phyloP scores from a whole-genome alignment of 1,284 basidiomycete species.

The Pterulicium gracile region DNA sequence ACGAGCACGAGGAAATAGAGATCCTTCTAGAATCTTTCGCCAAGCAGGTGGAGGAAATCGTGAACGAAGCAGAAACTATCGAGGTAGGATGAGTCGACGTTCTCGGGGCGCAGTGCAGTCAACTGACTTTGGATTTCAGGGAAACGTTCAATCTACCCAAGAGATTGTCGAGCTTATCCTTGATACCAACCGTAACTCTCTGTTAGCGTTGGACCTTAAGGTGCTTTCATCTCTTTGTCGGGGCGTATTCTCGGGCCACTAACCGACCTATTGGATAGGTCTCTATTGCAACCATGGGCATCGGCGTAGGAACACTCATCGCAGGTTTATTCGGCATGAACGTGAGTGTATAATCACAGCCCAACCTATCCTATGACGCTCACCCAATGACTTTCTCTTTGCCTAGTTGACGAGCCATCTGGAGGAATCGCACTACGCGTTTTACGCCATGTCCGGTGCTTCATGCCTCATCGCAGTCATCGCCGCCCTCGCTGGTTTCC shows the following conservation, averaged over 20 bases:
- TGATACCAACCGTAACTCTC: constrained; percentile 90
- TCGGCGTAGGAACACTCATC: constrained; percentile 86
- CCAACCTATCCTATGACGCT: too few species aligned
- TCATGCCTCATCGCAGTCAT: constrained; percentile 42
- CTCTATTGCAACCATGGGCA: constrained; percentile 90
- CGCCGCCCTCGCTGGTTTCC: constrained; percentile 50
- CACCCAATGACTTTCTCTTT: constrained; percentile 10
- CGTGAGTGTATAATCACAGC: constrained; percentile 34
- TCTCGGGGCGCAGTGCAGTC: constrained; percentile 2
- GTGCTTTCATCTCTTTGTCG: constrained; percentile 17
- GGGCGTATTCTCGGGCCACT: constrained; percentile 5
- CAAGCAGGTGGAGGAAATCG: constrained; percentile 94
- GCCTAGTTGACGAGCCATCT: constrained; percentile 56
- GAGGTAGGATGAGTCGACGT: constrained; percentile 42
- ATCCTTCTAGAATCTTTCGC: constrained; percentile 87
- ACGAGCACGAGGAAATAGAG: constrained; percentile 92
- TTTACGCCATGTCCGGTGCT: constrained; percentile 47
- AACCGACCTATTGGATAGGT: constrained; percentile 32
- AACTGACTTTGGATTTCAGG: constrained; percentile 31
- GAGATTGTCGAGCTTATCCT: constrained; percentile 96
- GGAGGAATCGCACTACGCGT: constrained; percentile 60
- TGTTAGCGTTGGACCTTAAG: constrained; percentile 87
- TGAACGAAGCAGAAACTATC: constrained; percentile 84
- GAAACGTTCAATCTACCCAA: constrained; percentile 91
- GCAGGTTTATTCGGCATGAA: constrained; percentile 97